Base-by-base conservation (phyloP, 2,329 filamentous ascomycete species). In the Davidsoniella eucalypti region DNA sequence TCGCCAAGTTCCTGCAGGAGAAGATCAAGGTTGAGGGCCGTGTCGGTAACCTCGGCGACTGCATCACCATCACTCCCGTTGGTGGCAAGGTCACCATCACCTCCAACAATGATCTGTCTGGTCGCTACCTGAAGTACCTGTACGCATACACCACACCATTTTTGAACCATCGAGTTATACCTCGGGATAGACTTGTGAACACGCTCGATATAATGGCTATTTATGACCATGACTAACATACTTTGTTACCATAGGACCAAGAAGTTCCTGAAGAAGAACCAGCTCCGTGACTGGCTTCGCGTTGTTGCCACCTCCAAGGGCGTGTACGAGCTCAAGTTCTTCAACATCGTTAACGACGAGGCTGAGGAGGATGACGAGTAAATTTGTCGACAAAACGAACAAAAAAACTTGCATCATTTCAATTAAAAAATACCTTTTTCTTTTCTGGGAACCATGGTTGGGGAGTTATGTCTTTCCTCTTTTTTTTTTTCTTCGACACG, bases 231-330 rank as follows among this genome's bases (percentile, higher is more conserved):
- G n/a, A 37, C 36, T 38, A 47, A 38, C 16, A 29, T 47, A 38
- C 36, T 29, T 18, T 12, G 55, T 45, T 60, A n/a, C 8, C 43
- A 39, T 23, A 94, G 87, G 69, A 98, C 92, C 70, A 98, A 98
- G 87, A 98, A 98, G 81, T 98, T 94, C 84, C 84, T 98, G 72
- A 98, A 98, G 87, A 98, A 98, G 86, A 87, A 95, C 79, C 90
- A 96, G 81, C 86, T 98, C 69, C 87, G 92, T 75, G 92, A 98
- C 79, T 98, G 92, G 92, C 85, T 98, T 67, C 88, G 92, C 65
- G 90, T 98, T 63, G 92, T 98, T 66, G 93, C 87, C 62, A 96
- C 90, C 68, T 87, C 84, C 69, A 90, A 90, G 76, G 90, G 92
- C 67, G 88, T 95, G 59, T 98, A 98, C 78, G 88, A 95, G 79